Evolutionary conservation across 176 grass and related monocot genomes (phyloP).

Genomic region (Rhynchospora tenuis): DNA sequence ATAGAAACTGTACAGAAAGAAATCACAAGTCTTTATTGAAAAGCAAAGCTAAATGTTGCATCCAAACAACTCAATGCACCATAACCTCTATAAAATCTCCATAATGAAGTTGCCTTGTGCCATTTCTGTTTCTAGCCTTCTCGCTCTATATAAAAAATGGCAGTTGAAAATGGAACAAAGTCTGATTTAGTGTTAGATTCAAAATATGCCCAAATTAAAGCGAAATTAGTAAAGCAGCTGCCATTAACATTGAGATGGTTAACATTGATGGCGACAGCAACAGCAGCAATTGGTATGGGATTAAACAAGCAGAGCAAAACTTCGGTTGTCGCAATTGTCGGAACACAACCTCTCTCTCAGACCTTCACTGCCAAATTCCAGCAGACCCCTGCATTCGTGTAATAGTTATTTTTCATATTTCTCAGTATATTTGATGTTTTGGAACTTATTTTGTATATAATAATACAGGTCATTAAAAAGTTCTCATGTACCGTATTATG

Average conservation of each 20-base stretch:
- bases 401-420: neutral
- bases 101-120: neutral
- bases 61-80: neutral
- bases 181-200: neutral
- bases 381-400: slow-evolving; percentile 71
- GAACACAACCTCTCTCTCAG: slow-evolving; percentile 48
- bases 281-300: slow-evolving; percentile 54
- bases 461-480: neutral
- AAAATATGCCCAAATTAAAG: slow-evolving; percentile 15
- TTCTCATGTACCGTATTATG: neutral
- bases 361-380: slow-evolving; percentile 59
- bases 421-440: neutral
- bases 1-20: neutral
- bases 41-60: neutral
- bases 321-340: slow-evolving; percentile 49
- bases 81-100: slow-evolving; percentile 14
- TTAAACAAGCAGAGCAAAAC: slow-evolving; percentile 63
- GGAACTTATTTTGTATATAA: neutral
- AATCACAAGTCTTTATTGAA: slow-evolving; percentile 1
- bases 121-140: neutral
- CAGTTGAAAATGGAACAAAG: slow-evolving; percentile 33
- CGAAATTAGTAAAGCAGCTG: slow-evolving; percentile 23
- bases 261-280: slow-evolving; percentile 27
- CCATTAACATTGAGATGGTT: slow-evolving; percentile 37
- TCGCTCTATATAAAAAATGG: slow-evolving; percentile 26